These are phyloP conservation scores for Alternaria gansuensis DNA, from an alignment of 2,329 filamentous ascomycete genomes.

Conservation along the genomic window DNA sequence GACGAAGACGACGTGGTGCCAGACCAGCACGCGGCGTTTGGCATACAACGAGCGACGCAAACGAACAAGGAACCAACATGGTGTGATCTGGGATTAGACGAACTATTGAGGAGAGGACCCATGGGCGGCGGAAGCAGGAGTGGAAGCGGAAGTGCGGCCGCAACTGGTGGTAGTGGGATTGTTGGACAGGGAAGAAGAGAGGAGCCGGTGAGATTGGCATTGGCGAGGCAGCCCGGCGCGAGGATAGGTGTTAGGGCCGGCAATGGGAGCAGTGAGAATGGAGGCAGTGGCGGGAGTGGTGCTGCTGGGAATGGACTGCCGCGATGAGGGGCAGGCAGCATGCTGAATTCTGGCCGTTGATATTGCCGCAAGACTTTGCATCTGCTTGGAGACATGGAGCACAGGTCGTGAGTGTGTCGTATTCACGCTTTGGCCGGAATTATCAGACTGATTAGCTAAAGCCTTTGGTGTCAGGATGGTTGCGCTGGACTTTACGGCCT, in stretches of 20 bases:
- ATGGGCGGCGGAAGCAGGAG: conserved; percentile 24
- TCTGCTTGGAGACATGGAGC: neutral
- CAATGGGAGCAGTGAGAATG: conserved; percentile 22
- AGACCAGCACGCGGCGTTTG: conserved; percentile 87
- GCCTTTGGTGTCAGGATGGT: neutral
- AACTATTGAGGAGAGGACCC: conserved; percentile 73
- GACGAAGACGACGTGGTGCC: conserved; percentile 90
- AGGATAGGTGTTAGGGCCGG: conserved; percentile 23
- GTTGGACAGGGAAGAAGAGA: conserved; percentile 23
- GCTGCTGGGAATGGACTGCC: conserved; percentile 47
- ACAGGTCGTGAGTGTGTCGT: neutral
- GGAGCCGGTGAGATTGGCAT: conserved; percentile 43
- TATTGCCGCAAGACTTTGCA: neutral
- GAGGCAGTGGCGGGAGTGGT: conserved; percentile 23
- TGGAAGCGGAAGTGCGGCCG: conserved; percentile 19
- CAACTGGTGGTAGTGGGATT: conserved; percentile 12
- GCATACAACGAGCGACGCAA: conserved; percentile 82
- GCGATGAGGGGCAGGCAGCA: conserved; percentile 30
- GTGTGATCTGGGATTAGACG: conserved; percentile 78
- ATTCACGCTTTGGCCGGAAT: neutral
- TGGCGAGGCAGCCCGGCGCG: conserved; percentile 46
- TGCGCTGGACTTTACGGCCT: neutral
- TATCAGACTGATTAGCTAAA: neutral
- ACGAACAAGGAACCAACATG: conserved; percentile 75
- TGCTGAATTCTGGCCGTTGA: fast-evolving